Base-by-base conservation (phyloP, 2,329 filamentous ascomycete species). In the Aspergillus fijiensis region DNA sequence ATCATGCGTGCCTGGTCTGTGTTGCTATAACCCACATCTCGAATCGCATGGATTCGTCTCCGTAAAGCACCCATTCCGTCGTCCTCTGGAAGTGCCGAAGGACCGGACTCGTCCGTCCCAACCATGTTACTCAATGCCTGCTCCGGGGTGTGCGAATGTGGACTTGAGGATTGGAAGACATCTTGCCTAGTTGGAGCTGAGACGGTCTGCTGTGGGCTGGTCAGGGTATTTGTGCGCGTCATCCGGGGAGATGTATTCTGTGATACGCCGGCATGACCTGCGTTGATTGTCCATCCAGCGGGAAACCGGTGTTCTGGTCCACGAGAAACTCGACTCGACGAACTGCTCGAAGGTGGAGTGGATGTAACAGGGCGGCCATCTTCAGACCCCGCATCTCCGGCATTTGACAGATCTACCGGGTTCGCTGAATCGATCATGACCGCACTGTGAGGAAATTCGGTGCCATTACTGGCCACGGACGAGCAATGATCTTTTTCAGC, bases 41-140 rank as follows among this genome's bases (percentile, higher is more conserved):
- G 89, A 62, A 94, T 89, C 23, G 79, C 80, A 60, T 89, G 82
- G 65, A 95, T 92, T 63, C 85, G 85, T 64, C 79, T 82, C 67
- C 91, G 82, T 67, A 94, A 74, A 57, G 78, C 75, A 19, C 84
- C 81, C 88, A 91, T 93, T 49, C 91, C 91, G 79, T 95, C 91
- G 70, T 94, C 89, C 70, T 89, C 91, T 1, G 90, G 90, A 47
- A 92, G 72, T 16, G 70, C 64, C 9, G 60, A 65, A 12, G 68
- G 65, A 2, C 57, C 62, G 19, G 58, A 48, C 25, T 67, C 67
- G 53, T 69, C 66, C 45, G 66, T 45, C n/a, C 58, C 57, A 10
- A 61, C 49, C 7, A 48, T 14, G 42, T 57, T 53, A 25, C 29
- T 54, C 49, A 57, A 23, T 25, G 33, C 31, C 31, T 31, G 57